phyloP scores from a whole-genome alignment of 345 rosid genomes.

The Gynandropsis gynandra region DNA sequence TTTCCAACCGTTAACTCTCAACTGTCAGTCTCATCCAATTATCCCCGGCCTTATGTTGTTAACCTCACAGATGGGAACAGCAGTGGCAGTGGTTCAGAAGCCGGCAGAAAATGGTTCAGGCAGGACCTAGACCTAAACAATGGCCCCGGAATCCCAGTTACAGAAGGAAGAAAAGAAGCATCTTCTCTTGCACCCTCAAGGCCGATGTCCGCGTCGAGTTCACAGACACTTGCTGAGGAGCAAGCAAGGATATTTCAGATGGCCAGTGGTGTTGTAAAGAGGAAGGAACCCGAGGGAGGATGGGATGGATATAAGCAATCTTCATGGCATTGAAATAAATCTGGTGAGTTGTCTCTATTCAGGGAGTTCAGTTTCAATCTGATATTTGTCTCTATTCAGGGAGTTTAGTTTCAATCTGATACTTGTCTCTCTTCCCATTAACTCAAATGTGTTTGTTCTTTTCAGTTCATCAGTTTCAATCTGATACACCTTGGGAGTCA shows the following conservation, averaged over 20 bases:
- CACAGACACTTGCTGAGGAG: constrained; percentile 55
- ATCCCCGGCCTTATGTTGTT: constrained; percentile 50
- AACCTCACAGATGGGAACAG: constrained; percentile 46
- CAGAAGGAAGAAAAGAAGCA: constrained; percentile 61
- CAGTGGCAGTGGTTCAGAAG: constrained; percentile 31
- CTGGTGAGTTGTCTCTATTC: no score
- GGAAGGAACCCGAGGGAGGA: constrained; percentile 89
- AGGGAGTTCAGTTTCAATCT: no score
- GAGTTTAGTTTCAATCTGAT: no score
- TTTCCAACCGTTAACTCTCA: constrained; percentile 60
- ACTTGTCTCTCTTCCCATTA: no score
- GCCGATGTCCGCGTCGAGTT: constrained; percentile 42
- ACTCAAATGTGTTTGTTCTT: no score
- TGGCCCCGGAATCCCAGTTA: constrained; percentile 64
- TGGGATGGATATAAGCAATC: constrained; percentile 79
- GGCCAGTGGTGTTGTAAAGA: constrained; percentile 53
- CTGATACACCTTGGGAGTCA: no score
- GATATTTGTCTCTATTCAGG: no score
- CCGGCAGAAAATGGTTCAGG: constrained; percentile 59
- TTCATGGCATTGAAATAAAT: constrained; percentile 43
- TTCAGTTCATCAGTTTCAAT: no score
- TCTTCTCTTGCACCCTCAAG: constrained; percentile 32
- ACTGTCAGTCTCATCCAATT: constrained; percentile 43
- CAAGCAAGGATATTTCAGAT: constrained; percentile 67
- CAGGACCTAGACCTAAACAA: constrained; percentile 72